These are phyloP conservation scores for Leptographium galeiforme DNA, from an alignment of 2,329 filamentous ascomycete genomes.

Conservation along the genomic window DNA sequence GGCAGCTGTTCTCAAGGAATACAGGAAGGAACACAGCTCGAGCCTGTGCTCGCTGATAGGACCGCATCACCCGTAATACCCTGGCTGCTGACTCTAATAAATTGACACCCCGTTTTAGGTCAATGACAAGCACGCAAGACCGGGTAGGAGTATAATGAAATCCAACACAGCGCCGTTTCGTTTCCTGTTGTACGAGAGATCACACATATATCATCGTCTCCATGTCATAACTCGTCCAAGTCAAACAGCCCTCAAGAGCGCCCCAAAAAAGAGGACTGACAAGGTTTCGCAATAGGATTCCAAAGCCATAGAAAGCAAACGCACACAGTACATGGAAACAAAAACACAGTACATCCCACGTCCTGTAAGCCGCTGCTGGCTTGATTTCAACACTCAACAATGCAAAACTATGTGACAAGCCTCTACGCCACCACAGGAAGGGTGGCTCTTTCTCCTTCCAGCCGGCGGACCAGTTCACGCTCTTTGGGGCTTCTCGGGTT, in stretches of 20 bases:
- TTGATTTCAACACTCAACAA: background rate
- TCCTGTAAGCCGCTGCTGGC: background rate
- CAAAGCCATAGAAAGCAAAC: too few species aligned
- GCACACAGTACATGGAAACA: background rate
- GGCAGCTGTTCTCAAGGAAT: too few species aligned
- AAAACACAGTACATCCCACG: background rate
- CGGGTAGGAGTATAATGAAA: too few species aligned
- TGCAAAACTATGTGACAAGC: background rate
- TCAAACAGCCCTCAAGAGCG: background rate
- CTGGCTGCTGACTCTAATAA: too few species aligned
- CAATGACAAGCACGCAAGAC: too few species aligned
- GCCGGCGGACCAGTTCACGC: slow-evolving; percentile 40
- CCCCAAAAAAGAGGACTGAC: too few species aligned
- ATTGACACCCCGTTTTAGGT: too few species aligned
- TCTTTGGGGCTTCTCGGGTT: slow-evolving; percentile 44
- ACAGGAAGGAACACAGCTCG: too few species aligned
- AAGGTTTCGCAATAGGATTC: too few species aligned
- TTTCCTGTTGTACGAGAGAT: background rate
- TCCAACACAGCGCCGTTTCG: too few species aligned
- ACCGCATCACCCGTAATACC: too few species aligned
- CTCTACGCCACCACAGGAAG: slow-evolving; percentile 5
- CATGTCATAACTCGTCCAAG: background rate
- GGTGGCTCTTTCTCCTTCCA: slow-evolving; percentile 32
- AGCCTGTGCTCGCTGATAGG: too few species aligned
- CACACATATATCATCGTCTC: background rate